Conservation (phyloP, 1,139 yeast species). For the Blastobotrys illinoisensis region DNA sequence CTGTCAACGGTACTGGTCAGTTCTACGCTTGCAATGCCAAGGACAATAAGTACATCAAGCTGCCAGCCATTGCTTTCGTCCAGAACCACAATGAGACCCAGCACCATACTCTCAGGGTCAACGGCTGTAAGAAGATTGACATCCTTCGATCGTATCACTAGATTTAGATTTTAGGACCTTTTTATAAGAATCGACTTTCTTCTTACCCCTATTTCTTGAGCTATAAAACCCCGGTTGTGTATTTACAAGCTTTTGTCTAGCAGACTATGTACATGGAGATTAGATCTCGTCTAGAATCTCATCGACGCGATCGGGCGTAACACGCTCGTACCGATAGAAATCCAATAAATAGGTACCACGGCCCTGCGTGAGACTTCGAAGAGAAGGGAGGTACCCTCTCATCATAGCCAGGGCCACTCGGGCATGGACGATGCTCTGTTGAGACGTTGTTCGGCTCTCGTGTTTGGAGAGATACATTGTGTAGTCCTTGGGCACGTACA, state of each 20-base stretch:
- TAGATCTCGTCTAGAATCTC: constrained; percentile 10
- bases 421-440: constrained; percentile 56
- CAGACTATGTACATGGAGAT: background rate
- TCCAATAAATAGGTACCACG: constrained; percentile 80
- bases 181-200: background rate
- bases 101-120: background rate
- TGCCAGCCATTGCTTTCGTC: constrained; percentile 4
- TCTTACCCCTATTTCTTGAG: background rate
- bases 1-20: constrained; percentile 4
- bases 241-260: background rate
- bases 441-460: constrained; percentile 25
- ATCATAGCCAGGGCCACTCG: constrained; percentile 81
- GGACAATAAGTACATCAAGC: background rate
- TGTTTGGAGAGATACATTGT: constrained; percentile 39
- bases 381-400: constrained; percentile 77
- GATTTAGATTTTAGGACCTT: background rate
- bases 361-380: constrained; percentile 86
- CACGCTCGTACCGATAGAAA: constrained; percentile 59
- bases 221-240: no score
- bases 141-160: constrained; percentile 1
- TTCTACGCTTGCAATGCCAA: constrained; percentile 6
- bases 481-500: constrained; percentile 37
- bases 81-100: background rate
- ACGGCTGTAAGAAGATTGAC: constrained; percentile 1
- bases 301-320: constrained; percentile 14